These are phyloP conservation scores for Pichia sporocuriosa DNA, from an alignment of 805 yeast species.

Conservation along the genomic window DNA sequence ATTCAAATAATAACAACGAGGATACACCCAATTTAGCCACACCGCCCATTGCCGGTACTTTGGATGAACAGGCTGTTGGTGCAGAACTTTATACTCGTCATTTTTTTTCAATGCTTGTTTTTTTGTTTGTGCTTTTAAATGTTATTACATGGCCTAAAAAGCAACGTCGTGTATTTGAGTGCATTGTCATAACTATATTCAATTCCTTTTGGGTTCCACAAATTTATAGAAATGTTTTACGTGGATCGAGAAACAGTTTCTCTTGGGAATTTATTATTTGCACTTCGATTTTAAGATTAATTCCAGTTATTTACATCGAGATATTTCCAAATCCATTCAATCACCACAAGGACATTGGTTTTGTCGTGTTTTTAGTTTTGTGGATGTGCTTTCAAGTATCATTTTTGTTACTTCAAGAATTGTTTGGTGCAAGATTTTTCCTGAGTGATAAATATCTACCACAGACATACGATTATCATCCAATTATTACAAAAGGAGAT, in stretches of 20 bases:
- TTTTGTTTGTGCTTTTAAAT: constrained; percentile 51
- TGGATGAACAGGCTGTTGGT: constrained; percentile 49
- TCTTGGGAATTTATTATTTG: constrained; percentile 73
- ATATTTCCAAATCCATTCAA: constrained; percentile 52
- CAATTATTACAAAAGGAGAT: constrained; percentile 50
- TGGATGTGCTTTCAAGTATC: constrained; percentile 61
- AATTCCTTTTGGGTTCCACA: constrained; percentile 89
- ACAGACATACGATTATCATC: constrained; percentile 81
- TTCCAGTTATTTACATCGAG: constrained; percentile 58
- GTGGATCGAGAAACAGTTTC: constrained; percentile 63
- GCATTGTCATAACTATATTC: constrained; percentile 39
- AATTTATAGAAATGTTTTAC: constrained; percentile 64
- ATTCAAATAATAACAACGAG: neutral
- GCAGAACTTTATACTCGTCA: constrained; percentile 54
- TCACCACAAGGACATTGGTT: constrained; percentile 54
- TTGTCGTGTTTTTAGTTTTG: constrained; percentile 38
- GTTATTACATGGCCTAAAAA: constrained; percentile 57
- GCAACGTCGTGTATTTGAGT: constrained; percentile 53
- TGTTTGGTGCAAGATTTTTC: constrained; percentile 78
- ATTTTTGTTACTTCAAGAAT: constrained; percentile 54
- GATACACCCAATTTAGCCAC: constrained; percentile 2
- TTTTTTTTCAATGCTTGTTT: constrained; percentile 45
- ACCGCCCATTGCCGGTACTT: constrained; percentile 26
- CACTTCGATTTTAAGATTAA: constrained; percentile 51
- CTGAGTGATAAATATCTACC: constrained; percentile 69